Evolutionary conservation across 306 rosid genomes (phyloP).

Genomic region (Citrullus colocynthis): DNA sequence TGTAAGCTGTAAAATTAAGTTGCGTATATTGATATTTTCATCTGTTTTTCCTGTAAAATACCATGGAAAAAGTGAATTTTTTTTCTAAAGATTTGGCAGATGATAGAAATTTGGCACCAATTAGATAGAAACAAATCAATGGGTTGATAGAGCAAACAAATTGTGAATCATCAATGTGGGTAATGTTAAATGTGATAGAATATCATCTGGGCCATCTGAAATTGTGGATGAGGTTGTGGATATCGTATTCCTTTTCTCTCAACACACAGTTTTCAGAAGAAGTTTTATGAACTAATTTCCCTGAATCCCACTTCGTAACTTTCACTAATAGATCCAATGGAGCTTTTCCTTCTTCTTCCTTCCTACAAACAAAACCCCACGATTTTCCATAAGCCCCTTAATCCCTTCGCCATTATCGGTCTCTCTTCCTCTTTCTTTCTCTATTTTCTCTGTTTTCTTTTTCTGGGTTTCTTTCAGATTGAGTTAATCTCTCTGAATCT

Average conservation of each 20-base stretch:
- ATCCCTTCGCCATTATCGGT: slow-evolving; percentile 34
- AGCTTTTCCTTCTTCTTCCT: slow-evolving; percentile 40
- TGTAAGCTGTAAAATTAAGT: too few species aligned
- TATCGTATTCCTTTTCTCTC: slow-evolving; percentile 42
- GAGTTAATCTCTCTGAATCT: slow-evolving; percentile 13
- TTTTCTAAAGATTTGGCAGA: background rate
- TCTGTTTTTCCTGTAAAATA: background rate
- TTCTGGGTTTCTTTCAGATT: slow-evolving; percentile 11
- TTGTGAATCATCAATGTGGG: background rate
- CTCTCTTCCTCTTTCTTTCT: slow-evolving; percentile 17
- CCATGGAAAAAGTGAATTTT: background rate
- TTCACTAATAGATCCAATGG: slow-evolving; percentile 27
- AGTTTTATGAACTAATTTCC: slow-evolving; percentile 6
- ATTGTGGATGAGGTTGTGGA: slow-evolving; percentile 52
- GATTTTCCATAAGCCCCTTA: slow-evolving; percentile 33
- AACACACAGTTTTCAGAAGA: background rate
- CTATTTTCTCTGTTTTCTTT: background rate
- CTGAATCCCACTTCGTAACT: slow-evolving; percentile 9
- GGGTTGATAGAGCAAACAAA: background rate
- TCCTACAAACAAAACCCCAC: slow-evolving; percentile 26
- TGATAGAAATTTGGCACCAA: background rate
- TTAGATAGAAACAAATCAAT: background rate
- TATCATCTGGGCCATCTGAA: background rate
- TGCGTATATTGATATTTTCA: too few species aligned
- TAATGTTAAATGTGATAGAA: background rate